Percentiles rank a stretch among this genome's conserved stretches.
Evolutionary conservation across 2,329 filamentous ascomycete genomes (phyloP).

Genomic region (Tolypocladium tundrense): DNA sequence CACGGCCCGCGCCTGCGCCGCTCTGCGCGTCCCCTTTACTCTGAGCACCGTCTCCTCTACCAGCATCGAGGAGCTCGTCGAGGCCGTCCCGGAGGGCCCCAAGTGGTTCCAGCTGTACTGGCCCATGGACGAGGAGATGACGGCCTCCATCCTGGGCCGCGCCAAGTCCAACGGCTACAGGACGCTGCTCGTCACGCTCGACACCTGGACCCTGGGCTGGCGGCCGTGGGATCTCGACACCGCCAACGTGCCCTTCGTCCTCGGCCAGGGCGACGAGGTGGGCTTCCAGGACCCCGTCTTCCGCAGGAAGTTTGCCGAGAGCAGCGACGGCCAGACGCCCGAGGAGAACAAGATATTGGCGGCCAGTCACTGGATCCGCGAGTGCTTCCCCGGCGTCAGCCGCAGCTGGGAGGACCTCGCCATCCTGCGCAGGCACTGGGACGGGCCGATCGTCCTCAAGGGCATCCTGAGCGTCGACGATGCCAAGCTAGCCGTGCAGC

Average conservation of each 20-base stretch:
- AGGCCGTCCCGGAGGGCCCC: constrained; percentile 43
- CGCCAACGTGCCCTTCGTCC: constrained; percentile 49
- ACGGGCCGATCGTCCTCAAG: constrained; percentile 37
- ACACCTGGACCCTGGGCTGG: constrained; percentile 62
- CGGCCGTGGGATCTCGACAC: constrained; percentile 57
- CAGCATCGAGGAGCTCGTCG: constrained; percentile 56
- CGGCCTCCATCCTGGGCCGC: constrained; percentile 48
- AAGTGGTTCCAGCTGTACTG: constrained; percentile 72
- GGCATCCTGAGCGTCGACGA: constrained; percentile 30
- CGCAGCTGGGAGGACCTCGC: constrained; percentile 53
- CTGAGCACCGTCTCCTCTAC: constrained; percentile 54
- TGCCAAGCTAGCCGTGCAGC: constrained; percentile 23
- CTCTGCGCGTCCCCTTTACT: constrained; percentile 54
- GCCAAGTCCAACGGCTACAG: constrained; percentile 53
- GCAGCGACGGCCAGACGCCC: constrained; percentile 30
- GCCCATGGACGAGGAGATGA: constrained; percentile 56
- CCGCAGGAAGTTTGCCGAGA: constrained; percentile 15
- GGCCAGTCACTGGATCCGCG: constrained; percentile 39
- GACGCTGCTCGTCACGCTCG: constrained; percentile 61
- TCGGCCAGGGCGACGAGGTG: constrained; percentile 46
- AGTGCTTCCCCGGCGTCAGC: constrained; percentile 33
- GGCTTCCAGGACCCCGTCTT: constrained; percentile 62
- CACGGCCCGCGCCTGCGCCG: constrained; percentile 50
- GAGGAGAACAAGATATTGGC: constrained; percentile 41
- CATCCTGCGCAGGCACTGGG: constrained; percentile 49